These are phyloP conservation scores for Thuidium tamariscinum DNA, from an alignment of 225 moss, liverwort and hornwort species.

Conservation along the genomic window DNA sequence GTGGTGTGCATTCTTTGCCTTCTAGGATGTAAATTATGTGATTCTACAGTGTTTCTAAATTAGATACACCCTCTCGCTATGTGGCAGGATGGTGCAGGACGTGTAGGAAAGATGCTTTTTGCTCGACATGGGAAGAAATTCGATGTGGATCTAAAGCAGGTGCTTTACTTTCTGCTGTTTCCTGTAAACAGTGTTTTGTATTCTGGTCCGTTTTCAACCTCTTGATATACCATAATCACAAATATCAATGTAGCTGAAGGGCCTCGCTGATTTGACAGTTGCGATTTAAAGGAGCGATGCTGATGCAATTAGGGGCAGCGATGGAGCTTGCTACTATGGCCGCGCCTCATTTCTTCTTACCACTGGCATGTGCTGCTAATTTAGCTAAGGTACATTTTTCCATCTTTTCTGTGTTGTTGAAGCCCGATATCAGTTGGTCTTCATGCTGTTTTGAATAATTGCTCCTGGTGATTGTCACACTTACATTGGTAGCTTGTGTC, in stretches of 20 bases:
- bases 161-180: not conserved
- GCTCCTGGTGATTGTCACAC: not conserved
- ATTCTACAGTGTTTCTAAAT: not conserved
- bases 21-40: not conserved
- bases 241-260: not conserved
- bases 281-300: slow-evolving; percentile 86
- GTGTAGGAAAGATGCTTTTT: slow-evolving; percentile 95
- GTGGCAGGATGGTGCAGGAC: slow-evolving; percentile 92
- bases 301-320: slow-evolving; percentile 97
- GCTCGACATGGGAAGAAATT: slow-evolving; percentile 99
- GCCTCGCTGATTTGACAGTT: slow-evolving; percentile 56
- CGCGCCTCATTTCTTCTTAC: slow-evolving; percentile 69
- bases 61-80: not conserved
- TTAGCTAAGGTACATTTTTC: slow-evolving; percentile 64
- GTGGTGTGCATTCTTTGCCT: not conserved
- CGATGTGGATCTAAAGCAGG: slow-evolving; percentile 95
- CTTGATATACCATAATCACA: not conserved
- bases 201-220: not conserved
- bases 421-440: not conserved
- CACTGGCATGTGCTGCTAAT: slow-evolving; percentile 95
- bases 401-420: not conserved
- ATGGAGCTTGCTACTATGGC: slow-evolving; percentile 87
- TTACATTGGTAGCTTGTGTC: not conserved
- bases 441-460: not conserved
- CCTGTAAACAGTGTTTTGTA: not conserved